Evolutionary conservation across 495 filamentous ascomycete genomes (phyloP).

Genomic region (Xylaria castorea): DNA sequence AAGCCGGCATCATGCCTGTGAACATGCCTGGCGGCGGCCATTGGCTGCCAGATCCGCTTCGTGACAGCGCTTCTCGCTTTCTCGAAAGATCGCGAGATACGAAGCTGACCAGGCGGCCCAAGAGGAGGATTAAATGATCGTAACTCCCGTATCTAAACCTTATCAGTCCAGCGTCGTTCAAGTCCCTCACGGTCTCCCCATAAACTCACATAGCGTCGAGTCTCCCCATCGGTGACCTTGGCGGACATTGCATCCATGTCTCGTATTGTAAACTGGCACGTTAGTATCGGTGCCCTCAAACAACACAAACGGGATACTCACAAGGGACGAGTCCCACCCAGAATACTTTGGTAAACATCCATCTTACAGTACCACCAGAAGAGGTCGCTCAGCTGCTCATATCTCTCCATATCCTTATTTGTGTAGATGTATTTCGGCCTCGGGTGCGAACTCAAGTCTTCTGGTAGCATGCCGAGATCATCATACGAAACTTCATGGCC

Average conservation of each 20-base stretch:
- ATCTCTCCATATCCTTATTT: slow-evolving; percentile 76
- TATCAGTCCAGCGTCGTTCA: slow-evolving; percentile 15
- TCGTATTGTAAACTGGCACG: slow-evolving; percentile 74
- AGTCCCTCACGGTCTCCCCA: not conserved
- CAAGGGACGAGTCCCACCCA: slow-evolving; percentile 86
- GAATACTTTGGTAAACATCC: slow-evolving; percentile 86
- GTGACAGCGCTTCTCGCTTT: slow-evolving; percentile 68
- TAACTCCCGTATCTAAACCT: slow-evolving; percentile 72
- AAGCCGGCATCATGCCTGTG: slow-evolving; percentile 70
- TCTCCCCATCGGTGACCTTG: slow-evolving; percentile 78
- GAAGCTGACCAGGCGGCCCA: slow-evolving; percentile 85
- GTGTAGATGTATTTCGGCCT: slow-evolving; percentile 54
- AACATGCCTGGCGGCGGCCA: slow-evolving; percentile 53
- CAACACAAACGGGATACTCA: slow-evolving; percentile 55
- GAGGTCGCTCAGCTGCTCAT: slow-evolving; percentile 82
- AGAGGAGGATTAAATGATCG: slow-evolving; percentile 82
- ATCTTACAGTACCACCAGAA: slow-evolving; percentile 98
- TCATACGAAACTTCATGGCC: slow-evolving; percentile 46
- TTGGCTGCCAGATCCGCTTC: slow-evolving; percentile 43
- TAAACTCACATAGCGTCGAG: slow-evolving; percentile 71
- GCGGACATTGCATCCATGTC: slow-evolving; percentile 83
- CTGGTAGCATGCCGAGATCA: slow-evolving; percentile 40
- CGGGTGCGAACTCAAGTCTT: slow-evolving; percentile 35
- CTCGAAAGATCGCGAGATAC: slow-evolving; percentile 76
- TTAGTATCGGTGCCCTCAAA: slow-evolving; percentile 29